Base-by-base conservation (phyloP, 495 filamentous ascomycete genomes). In the Pseudoneurospora amorphoporcata region DNA sequence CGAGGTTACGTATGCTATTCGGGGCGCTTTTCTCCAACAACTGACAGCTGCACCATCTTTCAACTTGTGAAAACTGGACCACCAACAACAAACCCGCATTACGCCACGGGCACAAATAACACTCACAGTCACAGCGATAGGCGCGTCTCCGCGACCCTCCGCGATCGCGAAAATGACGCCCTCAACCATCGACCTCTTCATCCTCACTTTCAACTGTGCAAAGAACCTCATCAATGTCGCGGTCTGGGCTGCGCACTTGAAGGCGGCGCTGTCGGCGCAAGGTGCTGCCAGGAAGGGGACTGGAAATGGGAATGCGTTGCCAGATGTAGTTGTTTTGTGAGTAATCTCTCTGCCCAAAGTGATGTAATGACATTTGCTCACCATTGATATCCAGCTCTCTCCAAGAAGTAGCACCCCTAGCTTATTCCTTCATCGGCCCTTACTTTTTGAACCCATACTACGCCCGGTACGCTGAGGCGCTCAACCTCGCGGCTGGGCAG, bases 141-240 rank as follows among this genome's bases (percentile, higher is more conserved):
- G 6, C 14, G 53, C 53, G 14, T 37, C 53, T 8, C 23, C 12
- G 47, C 47, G 47, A 32, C 47, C 23, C 47, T 2, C 4, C 47
- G 29, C 29, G 29, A 65, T 35, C 53, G 32, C 41, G 42, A 70
- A 75, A 23, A 82, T 80, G 79, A 73, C 74, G 53, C 76, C 76
- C 23, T 79, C 81, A 32, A 78, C 79, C 38, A 73, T 86, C 41
- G 83, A 86, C 70, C 76, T 94, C 69, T 93, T 95, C 78, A 85
- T 96, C 47, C 81, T 97, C 41, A 97, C 95, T 39, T 96, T 94
- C 82, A 99, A 99, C 79, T 97, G 94, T 76, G 95, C 88, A 17
- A 87, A 90, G 68, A 86, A 85, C 68, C 80, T 87, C 29, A 89
- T 94, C 76, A 83, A 91, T 73, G 81, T 87, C 37, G 82, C 87